A percentile compares a stretch with the other conserved stretches of the same genome.
phyloP scores from a whole-genome alignment of 352 stramenopile genomes.

The Phytophthora pisi region DNA sequence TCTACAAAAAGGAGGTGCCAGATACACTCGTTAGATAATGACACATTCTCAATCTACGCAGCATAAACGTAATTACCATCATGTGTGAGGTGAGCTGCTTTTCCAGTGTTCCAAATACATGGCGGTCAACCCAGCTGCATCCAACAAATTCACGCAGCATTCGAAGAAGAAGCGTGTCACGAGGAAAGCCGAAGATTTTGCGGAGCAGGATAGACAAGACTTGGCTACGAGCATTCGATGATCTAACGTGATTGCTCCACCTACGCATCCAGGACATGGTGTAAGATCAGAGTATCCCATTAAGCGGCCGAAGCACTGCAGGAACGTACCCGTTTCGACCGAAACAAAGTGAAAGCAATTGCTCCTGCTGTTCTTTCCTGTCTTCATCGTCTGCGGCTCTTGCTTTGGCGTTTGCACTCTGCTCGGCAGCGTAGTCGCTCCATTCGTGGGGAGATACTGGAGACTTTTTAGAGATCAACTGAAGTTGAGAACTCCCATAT shows the following conservation, averaged over 20 bases:
- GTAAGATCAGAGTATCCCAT: background rate
- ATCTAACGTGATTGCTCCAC: slow-evolving; percentile 36
- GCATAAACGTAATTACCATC: slow-evolving; percentile 35
- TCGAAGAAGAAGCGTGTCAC: slow-evolving; percentile 45
- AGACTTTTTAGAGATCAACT: background rate
- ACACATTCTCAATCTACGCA: background rate
- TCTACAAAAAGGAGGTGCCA: slow-evolving; percentile 29
- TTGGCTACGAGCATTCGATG: slow-evolving; percentile 7
- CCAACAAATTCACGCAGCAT: slow-evolving; percentile 52
- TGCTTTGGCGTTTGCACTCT: slow-evolving; percentile 1
- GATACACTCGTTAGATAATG: slow-evolving; percentile 4
- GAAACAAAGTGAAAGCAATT: slow-evolving; percentile 37
- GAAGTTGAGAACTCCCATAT: slow-evolving; percentile 15
- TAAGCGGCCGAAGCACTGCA: background rate
- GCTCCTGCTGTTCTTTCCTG: slow-evolving; percentile 31
- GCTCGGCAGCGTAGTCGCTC: slow-evolving; percentile 8
- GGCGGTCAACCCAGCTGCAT: slow-evolving; percentile 35
- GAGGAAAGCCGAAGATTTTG: slow-evolving; percentile 53
- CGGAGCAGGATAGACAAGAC: slow-evolving; percentile 39
- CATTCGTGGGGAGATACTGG: slow-evolving; percentile 21
- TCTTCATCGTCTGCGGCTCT: background rate
- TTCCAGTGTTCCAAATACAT: slow-evolving; percentile 29
- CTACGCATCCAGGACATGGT: slow-evolving; percentile 18
- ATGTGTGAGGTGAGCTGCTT: slow-evolving; percentile 38
- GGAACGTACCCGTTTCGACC: slow-evolving; percentile 37